Evolutionary conservation across 2,329 filamentous ascomycete genomes (phyloP).

Genomic region (Aspergillus awamori): DNA sequence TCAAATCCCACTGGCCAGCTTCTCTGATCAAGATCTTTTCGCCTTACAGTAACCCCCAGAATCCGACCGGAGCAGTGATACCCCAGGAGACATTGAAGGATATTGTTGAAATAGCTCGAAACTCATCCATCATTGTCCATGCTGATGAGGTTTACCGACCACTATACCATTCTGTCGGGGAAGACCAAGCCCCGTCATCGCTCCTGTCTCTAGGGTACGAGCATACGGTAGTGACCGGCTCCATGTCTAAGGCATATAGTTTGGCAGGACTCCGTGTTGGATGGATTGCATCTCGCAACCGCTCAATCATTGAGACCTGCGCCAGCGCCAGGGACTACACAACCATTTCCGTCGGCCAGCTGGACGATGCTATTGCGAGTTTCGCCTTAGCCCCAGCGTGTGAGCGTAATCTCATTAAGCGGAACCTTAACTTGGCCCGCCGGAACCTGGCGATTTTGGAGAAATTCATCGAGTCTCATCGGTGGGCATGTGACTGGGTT

Average conservation of each 20-base stretch:
- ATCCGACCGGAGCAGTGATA: constrained; percentile 74
- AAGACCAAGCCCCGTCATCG: constrained; percentile 62
- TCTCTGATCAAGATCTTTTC: neutral
- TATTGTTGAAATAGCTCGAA: constrained; percentile 65
- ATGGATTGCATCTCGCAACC: constrained; percentile 74
- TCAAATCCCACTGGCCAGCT: neutral
- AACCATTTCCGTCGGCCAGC: constrained; percentile 79
- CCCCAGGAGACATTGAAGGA: constrained; percentile 60
- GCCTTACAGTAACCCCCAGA: constrained; percentile 66
- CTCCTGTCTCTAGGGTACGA: constrained; percentile 72
- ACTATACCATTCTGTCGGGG: constrained; percentile 70
- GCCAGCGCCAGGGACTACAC: constrained; percentile 76
- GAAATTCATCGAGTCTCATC: constrained; percentile 50
- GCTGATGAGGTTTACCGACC: constrained; percentile 83
- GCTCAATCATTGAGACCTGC: constrained; percentile 63
- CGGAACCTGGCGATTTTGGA: constrained; percentile 70
- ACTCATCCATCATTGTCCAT: constrained; percentile 66
- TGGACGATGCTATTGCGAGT: constrained; percentile 77
- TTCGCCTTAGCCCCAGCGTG: constrained; percentile 70
- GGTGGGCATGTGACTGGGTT: constrained; percentile 67
- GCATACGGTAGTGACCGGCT: constrained; percentile 72
- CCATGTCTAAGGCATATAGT: constrained; percentile 83
- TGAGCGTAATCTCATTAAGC: constrained; percentile 63
- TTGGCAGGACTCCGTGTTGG: constrained; percentile 80
- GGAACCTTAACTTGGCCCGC: constrained; percentile 69